Percentiles rank a stretch among this genome's conserved stretches.
phyloP scores from a whole-genome alignment of 768 basidiomycete genomes.

The Postia placenta region DNA sequence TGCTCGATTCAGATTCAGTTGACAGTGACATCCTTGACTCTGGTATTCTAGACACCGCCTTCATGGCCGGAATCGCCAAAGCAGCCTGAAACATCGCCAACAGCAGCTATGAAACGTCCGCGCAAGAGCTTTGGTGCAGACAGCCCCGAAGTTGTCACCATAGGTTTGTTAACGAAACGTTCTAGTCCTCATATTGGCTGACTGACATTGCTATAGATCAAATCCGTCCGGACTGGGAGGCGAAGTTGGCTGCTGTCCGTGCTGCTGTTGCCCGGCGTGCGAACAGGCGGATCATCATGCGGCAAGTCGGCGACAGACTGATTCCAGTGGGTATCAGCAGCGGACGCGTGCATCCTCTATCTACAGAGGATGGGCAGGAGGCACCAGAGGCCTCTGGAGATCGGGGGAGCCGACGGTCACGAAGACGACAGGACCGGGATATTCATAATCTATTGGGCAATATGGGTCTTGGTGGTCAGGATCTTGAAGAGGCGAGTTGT shows the following conservation, averaged over 20 bases:
- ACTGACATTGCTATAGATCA: conserved; percentile 54
- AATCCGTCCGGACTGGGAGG: conserved; percentile 98
- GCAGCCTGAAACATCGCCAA: conserved; percentile 19
- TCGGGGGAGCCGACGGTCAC: conserved; percentile 41
- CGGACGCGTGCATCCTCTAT: conserved; percentile 68
- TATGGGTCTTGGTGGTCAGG: conserved; percentile 77
- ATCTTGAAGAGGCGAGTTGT: conserved; percentile 79
- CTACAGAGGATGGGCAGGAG: conserved; percentile 49
- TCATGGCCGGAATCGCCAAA: conserved; percentile 51
- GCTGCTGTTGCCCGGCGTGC: conserved; percentile 96
- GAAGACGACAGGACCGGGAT: conserved; percentile 56
- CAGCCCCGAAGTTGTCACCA: conserved; percentile 87
- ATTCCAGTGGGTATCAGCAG: conserved; percentile 96
- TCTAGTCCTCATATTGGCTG: too few species aligned
- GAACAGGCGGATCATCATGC: conserved; percentile 95
- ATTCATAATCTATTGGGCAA: conserved; percentile 54
- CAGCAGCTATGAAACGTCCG: conserved; percentile 46
- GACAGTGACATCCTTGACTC: not conserved
- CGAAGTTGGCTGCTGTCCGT: conserved; percentile 87
- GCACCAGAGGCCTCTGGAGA: conserved; percentile 31
- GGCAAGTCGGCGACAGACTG: conserved; percentile 94
- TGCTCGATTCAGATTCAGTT: not conserved
- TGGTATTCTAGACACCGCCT: conserved; percentile 29
- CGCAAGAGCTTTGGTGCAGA: conserved; percentile 87
- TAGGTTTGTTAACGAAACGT: conserved; percentile 61